Evolutionary conservation across 2,329 filamentous ascomycete genomes (phyloP).

Genomic region (Botrytis fabae): DNA sequence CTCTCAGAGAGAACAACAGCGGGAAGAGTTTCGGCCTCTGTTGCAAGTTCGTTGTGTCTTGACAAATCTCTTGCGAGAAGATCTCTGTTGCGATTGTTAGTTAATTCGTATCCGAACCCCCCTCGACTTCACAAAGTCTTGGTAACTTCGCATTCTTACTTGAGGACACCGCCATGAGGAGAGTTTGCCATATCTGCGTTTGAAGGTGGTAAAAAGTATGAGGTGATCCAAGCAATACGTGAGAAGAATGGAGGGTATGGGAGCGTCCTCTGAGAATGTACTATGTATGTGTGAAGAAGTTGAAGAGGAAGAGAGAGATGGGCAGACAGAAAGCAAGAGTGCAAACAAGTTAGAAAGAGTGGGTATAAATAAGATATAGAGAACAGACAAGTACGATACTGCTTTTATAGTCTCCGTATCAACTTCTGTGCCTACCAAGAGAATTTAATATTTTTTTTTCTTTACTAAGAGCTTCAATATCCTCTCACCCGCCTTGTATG

Average conservation of each 20-base stretch:
- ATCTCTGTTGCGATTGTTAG: constrained; percentile 51
- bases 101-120: not conserved
- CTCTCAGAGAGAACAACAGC: constrained; percentile 85
- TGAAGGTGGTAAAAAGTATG: not conserved
- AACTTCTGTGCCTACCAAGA: constrained; percentile 3
- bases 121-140: not conserved
- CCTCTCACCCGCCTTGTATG: constrained; percentile 12
- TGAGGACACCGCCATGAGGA: constrained; percentile 90
- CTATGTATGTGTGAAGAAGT: not conserved
- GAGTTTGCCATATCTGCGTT: constrained; percentile 60
- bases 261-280: not conserved
- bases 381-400: not conserved
- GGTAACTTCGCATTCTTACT: constrained; percentile 48
- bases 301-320: constrained; percentile 13
- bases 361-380: not conserved
- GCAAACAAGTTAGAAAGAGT: not conserved
- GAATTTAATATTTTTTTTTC: constrained; percentile 13
- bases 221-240: not conserved
- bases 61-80: constrained; percentile 89
- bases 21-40: constrained; percentile 83
- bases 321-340: not conserved
- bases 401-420: not conserved
- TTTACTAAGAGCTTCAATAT: not conserved
- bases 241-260: constrained; percentile 12
- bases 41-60: constrained; percentile 73